phyloP scores from a whole-genome alignment of 1,284 basidiomycete genomes.

The Irpex lacteus region DNA sequence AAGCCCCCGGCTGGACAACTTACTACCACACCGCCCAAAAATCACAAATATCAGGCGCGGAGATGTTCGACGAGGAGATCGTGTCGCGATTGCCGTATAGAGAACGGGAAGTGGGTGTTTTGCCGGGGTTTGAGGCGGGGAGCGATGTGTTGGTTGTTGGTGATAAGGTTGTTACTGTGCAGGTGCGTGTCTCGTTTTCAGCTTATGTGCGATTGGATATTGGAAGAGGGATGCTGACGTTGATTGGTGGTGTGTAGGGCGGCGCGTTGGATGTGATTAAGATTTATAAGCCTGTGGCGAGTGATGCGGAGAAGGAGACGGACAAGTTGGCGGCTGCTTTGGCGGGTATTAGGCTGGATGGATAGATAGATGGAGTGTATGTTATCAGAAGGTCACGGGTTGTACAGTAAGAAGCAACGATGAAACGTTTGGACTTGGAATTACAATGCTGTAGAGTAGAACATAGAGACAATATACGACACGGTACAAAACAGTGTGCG shows the following conservation, averaged over 20 bases:
- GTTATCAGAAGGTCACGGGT: no score
- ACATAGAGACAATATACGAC: no score
- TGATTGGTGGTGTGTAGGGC: not conserved
- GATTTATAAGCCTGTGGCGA: conserved; percentile 4
- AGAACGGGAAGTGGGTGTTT: not conserved
- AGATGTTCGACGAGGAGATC: conserved; percentile 5
- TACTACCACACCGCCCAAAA: not conserved
- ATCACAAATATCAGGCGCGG: not conserved
- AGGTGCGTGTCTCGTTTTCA: no score
- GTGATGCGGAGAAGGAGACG: not conserved
- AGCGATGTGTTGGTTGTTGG: conserved; percentile 4
- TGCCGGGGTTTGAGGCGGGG: not conserved
- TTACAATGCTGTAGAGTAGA: no score
- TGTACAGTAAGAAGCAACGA: no score
- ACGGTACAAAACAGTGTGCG: no score
- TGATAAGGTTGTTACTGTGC: conserved; percentile 6
- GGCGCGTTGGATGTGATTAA: conserved; percentile 2
- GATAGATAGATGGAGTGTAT: not conserved
- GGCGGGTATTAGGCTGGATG: not conserved
- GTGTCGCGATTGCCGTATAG: conserved; percentile 4
- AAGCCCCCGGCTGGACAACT: not conserved
- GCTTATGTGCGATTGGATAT: no score
- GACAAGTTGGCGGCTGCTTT: not conserved
- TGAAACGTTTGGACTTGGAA: no score
- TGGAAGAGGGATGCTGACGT: not conserved